These are phyloP conservation scores for Cladosporium sp. DNA, from an alignment of 2,329 filamentous ascomycete genomes.

Conservation along the genomic window DNA sequence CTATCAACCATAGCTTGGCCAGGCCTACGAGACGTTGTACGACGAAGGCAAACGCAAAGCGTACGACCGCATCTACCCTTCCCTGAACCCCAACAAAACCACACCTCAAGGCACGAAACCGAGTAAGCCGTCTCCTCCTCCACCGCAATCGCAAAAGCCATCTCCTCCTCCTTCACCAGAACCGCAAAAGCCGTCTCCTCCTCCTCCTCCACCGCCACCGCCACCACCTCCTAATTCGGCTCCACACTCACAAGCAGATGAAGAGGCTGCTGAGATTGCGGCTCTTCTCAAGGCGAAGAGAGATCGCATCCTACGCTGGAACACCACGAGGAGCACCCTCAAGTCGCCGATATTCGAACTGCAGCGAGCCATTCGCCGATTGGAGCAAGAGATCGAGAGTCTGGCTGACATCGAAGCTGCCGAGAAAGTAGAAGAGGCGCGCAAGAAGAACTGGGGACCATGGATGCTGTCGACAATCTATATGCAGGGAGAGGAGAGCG, in stretches of 20 bases:
- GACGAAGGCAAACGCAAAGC: conserved; percentile 35
- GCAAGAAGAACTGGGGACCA: conserved; percentile 38
- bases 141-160: too few relatives aligned
- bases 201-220: neutral
- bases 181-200: too few relatives aligned
- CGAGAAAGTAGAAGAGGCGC: conserved; percentile 35
- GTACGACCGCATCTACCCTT: conserved; percentile 41
- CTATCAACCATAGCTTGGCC: conserved; percentile 33
- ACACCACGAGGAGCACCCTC: neutral
- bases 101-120: conserved; percentile 15
- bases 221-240: neutral
- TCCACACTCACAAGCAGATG: neutral
- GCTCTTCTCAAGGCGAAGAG: neutral
- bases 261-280: neutral
- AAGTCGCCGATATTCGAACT: neutral
- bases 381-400: neutral
- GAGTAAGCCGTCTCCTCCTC: too few relatives aligned
- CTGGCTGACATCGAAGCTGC: conserved; percentile 33
- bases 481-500: conserved; percentile 34
- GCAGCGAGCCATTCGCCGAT: neutral
- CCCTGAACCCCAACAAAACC: conserved; percentile 25
- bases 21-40: conserved; percentile 43
- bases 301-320: neutral
- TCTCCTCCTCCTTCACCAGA: too few relatives aligned
- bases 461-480: conserved; percentile 38